A percentile compares a stretch with the other conserved stretches of the same genome.
phyloP scores from a whole-genome alignment of 2,329 filamentous ascomycete genomes.

The Claviceps quebecensis region DNA sequence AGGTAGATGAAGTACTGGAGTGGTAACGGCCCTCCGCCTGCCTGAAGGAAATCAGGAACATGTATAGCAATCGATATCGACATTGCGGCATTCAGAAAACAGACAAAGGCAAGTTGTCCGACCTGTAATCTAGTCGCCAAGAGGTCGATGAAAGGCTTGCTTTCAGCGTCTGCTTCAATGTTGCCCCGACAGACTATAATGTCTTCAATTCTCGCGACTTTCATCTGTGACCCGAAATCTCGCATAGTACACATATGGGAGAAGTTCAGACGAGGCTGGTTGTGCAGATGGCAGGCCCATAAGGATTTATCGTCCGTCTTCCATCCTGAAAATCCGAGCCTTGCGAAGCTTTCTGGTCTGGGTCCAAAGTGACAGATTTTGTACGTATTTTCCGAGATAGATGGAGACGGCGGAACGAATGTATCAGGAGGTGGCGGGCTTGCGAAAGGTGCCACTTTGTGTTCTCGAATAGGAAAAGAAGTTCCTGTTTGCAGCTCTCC shows the following conservation, averaged over 20 bases:
- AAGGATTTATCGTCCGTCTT: slow-evolving; percentile 5
- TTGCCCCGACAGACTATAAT: slow-evolving; percentile 10
- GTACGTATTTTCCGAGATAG: neutral
- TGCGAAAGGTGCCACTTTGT: neutral
- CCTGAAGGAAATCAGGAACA: neutral
- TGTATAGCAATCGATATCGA: slow-evolving; percentile 23
- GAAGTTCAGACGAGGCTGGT: slow-evolving; percentile 16
- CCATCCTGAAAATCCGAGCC: slow-evolving; percentile 8
- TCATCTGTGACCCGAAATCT: slow-evolving; percentile 16
- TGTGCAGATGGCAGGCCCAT: slow-evolving; percentile 17
- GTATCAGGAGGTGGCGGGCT: neutral
- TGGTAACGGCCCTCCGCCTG: neutral
- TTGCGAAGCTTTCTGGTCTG: neutral
- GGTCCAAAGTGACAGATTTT: slow-evolving; percentile 9
- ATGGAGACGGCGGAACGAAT: neutral
- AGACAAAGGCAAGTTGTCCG: slow-evolving; percentile 23
- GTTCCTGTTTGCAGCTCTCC: neutral
- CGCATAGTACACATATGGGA: slow-evolving; percentile 19
- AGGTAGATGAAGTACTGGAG: slow-evolving; percentile 26
- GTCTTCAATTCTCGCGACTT: slow-evolving; percentile 4
- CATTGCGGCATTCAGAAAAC: slow-evolving; percentile 9
- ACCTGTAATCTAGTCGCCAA: slow-evolving; percentile 21
- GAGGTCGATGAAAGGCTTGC: slow-evolving; percentile 11
- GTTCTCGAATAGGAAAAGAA: neutral
- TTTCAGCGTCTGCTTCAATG: slow-evolving; percentile 5